These are phyloP conservation scores for Saccharomyces uvarum DNA, from an alignment of 1,139 yeast genomes.

Conservation along the genomic window DNA sequence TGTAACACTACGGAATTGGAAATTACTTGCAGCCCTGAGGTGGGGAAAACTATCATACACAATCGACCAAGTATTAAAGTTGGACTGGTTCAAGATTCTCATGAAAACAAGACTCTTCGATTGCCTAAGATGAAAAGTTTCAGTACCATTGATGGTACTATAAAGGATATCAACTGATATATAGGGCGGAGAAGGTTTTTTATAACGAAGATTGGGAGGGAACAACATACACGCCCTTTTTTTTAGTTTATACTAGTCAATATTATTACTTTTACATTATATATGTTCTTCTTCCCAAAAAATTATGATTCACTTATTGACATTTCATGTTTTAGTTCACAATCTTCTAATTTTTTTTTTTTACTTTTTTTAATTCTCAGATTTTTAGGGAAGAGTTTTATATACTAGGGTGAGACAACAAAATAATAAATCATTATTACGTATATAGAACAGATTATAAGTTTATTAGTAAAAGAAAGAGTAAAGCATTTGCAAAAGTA, in stretches of 20 bases:
- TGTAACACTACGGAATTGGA: constrained; percentile 22
- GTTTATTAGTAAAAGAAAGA: not conserved
- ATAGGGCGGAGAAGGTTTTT: not conserved
- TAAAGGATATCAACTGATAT: constrained; percentile 11
- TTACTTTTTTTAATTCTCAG: not conserved
- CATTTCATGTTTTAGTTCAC: not conserved
- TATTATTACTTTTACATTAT: not conserved
- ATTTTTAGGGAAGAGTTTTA: no score
- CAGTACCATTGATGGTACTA: constrained; percentile 21
- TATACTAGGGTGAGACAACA: not conserved
- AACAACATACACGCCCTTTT: not conserved
- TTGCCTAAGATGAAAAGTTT: constrained; percentile 27
- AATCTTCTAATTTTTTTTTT: not conserved
- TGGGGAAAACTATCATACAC: not conserved
- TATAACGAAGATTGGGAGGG: not conserved
- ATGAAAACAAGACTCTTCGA: constrained; percentile 5
- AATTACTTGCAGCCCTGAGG: constrained; percentile 8
- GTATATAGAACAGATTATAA: not conserved
- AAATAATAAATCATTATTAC: not conserved
- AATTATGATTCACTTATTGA: not conserved
- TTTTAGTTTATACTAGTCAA: not conserved
- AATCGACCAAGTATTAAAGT: constrained; percentile 2
- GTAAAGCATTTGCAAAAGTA: not conserved
- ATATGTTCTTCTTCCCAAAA: not conserved
- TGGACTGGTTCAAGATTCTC: not conserved